Conservation (phyloP, 2,329 filamentous ascomycete genomes). For the Fusarium sp. region DNA sequence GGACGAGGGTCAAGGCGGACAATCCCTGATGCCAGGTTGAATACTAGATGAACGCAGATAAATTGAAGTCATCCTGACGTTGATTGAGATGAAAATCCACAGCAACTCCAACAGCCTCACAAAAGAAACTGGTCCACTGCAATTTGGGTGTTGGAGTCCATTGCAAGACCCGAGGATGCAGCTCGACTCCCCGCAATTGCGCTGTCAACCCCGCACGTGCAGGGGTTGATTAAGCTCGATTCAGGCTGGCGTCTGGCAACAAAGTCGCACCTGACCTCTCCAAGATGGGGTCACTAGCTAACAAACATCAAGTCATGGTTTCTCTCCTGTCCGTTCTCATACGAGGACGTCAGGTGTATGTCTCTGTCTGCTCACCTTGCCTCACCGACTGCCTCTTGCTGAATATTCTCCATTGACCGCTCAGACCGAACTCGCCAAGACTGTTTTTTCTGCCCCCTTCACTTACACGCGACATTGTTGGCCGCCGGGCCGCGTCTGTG, state of each 20-base stretch:
- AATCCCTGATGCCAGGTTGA: not conserved
- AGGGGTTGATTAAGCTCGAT: constrained; percentile 24
- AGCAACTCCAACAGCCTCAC: not conserved
- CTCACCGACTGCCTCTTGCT: not conserved
- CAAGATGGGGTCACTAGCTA: constrained; percentile 11
- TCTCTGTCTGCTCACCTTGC: not conserved
- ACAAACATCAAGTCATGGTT: constrained; percentile 3
- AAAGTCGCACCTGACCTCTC: constrained; percentile 22
- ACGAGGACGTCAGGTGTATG: constrained; percentile 1
- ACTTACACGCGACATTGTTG: constrained; percentile 5
- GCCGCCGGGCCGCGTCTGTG: not conserved
- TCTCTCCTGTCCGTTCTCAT: not conserved
- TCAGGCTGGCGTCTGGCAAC: constrained; percentile 7
- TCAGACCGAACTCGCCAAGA: not conserved
- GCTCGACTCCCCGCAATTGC: constrained; percentile 26
- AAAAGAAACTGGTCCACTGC: not conserved
- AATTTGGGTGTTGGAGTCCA: constrained; percentile 4
- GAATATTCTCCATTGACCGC: not conserved
- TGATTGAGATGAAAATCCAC: not conserved
- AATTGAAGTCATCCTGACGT: not conserved
- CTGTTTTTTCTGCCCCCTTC: not conserved
- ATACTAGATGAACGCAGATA: not conserved
- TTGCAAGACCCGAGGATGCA: not conserved
- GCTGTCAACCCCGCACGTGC: constrained; percentile 37
- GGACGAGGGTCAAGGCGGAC: not conserved